phyloP scores from a whole-genome alignment of 306 rosid species.

The Inga leiocalycina region DNA sequence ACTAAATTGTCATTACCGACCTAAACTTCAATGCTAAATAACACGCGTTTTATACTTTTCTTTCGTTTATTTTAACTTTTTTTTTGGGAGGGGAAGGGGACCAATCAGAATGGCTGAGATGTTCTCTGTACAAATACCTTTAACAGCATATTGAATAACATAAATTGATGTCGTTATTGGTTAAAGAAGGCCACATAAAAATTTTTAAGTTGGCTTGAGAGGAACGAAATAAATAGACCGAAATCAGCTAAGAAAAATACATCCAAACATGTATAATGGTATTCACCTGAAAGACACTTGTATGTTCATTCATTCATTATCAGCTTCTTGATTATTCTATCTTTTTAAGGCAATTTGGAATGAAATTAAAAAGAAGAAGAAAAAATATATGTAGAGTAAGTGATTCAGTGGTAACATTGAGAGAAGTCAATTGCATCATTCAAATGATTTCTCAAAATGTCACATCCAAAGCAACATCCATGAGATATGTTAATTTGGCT shows the following conservation, averaged over 20 bases:
- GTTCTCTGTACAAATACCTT: background rate
- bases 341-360: background rate
- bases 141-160: background rate
- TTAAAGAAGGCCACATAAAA: background rate
- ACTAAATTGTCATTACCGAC: background rate
- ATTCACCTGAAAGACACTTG: background rate
- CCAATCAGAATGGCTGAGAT: background rate
- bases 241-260: background rate
- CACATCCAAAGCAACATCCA: background rate
- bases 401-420: background rate
- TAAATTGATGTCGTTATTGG: background rate
- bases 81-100: background rate
- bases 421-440: background rate
- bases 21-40: background rate
- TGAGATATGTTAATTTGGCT: background rate
- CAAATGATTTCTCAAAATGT: background rate
- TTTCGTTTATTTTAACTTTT: background rate
- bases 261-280: background rate
- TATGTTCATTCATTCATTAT: background rate
- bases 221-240: too few relatives aligned
- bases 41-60: background rate
- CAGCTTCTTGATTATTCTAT: background rate
- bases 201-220: background rate
- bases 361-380: background rate
- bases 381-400: too few relatives aligned